Evolutionary conservation across 2,329 filamentous ascomycete species (phyloP).

Genomic region (Xylaria sp.): DNA sequence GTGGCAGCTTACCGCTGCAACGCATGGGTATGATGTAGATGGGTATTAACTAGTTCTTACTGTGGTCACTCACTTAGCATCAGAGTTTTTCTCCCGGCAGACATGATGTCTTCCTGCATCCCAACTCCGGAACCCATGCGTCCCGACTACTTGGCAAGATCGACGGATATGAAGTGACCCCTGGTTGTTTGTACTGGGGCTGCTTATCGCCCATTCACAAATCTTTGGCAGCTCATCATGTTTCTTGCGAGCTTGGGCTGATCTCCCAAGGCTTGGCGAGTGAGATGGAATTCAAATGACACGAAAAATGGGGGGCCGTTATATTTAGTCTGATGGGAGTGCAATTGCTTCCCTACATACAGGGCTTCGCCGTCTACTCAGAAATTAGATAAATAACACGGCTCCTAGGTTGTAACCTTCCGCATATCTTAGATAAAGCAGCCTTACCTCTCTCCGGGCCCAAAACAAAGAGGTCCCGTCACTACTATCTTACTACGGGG

Average conservation of each 20-base stretch:
- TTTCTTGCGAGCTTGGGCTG: conserved; percentile 15
- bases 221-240: neutral
- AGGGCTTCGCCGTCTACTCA: neutral
- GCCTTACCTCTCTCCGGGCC: conserved; percentile 1
- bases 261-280: conserved; percentile 26
- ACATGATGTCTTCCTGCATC: neutral
- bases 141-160: conserved; percentile 19
- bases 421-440: conserved; percentile 8
- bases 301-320: conserved; percentile 14
- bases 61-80: neutral
- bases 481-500: neutral
- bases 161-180: conserved; percentile 15
- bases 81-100: neutral
- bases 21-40: neutral
- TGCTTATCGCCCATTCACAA: conserved; percentile 4
- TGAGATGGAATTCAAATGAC: conserved; percentile 23
- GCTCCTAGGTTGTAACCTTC: conserved; percentile 1
- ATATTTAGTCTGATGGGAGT: conserved; percentile 15
- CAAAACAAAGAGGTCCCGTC: neutral
- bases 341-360: neutral
- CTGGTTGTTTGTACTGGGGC: conserved; percentile 3
- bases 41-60: neutral
- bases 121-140: neutral
- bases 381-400: conserved; percentile 4
- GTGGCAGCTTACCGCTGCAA: neutral